Evolutionary conservation across 805 yeast species (phyloP).

Genomic region (Wickerhamiella azyma): DNA sequence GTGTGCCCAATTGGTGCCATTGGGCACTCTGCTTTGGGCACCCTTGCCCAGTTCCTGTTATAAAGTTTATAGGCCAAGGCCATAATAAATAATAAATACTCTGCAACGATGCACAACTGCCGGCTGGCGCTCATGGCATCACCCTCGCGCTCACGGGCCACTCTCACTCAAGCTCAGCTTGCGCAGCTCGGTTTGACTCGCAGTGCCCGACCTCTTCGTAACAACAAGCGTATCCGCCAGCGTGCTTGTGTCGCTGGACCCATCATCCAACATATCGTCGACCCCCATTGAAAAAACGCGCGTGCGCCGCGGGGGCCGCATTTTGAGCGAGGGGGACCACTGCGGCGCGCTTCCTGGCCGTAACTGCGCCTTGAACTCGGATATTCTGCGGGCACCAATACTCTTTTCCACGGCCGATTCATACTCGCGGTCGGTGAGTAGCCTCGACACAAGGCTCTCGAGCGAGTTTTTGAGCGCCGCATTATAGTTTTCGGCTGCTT

Average conservation of each 20-base stretch:
- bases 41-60: no score
- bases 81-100: no score
- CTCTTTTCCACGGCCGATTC: constrained; percentile 19
- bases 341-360: constrained; percentile 1
- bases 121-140: no score
- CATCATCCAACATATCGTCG: constrained; percentile 11
- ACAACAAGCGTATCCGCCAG: constrained; percentile 7
- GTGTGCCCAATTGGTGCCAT: no score
- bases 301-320: not conserved
- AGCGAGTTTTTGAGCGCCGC: constrained; percentile 22
- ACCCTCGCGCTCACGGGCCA: no score
- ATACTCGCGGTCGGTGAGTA: constrained; percentile 24
- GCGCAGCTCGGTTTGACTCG: constrained; percentile 15
- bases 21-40: no score
- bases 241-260: constrained; percentile 1
- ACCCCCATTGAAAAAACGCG: constrained; percentile 18
- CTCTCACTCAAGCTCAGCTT: constrained; percentile 10
- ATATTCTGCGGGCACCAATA: constrained; percentile 13
- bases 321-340: not conserved
- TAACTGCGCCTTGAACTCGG: constrained; percentile 11
- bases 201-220: constrained; percentile 12
- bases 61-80: no score
- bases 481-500: constrained; percentile 22
- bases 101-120: no score
- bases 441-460: constrained; percentile 25